phyloP scores from a whole-genome alignment of 1,284 basidiomycete species.

The Phellinidium pouzarii region DNA sequence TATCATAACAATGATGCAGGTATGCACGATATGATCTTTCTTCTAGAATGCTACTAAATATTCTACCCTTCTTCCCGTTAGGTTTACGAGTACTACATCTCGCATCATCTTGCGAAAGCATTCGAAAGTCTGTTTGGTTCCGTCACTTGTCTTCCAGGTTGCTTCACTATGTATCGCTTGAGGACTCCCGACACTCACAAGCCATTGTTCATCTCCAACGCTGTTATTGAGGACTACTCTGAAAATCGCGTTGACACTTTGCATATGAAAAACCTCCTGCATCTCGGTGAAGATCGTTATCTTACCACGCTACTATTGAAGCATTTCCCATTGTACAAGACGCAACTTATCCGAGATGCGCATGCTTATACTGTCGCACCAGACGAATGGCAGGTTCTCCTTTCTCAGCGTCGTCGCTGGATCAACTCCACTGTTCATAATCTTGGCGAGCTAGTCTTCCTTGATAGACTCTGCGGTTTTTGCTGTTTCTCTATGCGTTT shows the following conservation, averaged over 20 bases:
- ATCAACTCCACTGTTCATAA: conserved; percentile 99
- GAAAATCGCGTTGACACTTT: conserved; percentile 96
- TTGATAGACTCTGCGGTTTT: conserved; percentile 94
- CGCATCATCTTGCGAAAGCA: conserved; percentile 95
- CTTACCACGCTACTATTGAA: conserved; percentile 93
- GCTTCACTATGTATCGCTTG: conserved; percentile 93
- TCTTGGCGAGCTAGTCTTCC: conserved; percentile 84
- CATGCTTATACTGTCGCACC: conserved; percentile 90
- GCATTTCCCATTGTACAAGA: conserved; percentile 89
- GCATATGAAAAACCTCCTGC: conserved; percentile 95
- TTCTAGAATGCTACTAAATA: conserved; percentile 12
- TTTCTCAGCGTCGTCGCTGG: conserved; percentile 98
- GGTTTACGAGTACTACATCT: conserved; percentile 98
- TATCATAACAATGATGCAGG: conserved; percentile 97
- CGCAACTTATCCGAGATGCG: conserved; percentile 91
- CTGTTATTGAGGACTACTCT: conserved; percentile 88
- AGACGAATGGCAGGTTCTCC: conserved; percentile 87
- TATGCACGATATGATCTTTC: conserved; percentile 30
- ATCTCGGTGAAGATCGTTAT: conserved; percentile 98
- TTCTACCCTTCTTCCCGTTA: conserved; percentile 25
- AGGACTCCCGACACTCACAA: conserved; percentile 91
- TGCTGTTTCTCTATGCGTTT: conserved; percentile 99
- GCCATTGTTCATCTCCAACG: conserved; percentile 82
- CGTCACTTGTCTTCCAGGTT: conserved; percentile 96
- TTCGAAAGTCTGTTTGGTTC: conserved; percentile 97